Base-by-base conservation (phyloP, 345 rosid species). In the Tarenaya hassleriana region DNA sequence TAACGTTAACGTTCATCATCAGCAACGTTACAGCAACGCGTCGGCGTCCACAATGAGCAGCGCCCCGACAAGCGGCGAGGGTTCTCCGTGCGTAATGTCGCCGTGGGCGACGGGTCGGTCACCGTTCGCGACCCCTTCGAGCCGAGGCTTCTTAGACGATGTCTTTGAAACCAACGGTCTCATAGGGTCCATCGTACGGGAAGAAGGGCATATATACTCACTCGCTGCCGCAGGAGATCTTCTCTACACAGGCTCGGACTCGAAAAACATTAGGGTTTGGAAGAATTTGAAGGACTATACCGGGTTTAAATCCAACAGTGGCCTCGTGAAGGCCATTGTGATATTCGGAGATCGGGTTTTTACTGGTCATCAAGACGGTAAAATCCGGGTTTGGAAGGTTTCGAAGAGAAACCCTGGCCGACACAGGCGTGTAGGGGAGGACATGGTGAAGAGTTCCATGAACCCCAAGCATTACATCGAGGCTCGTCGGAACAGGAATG, bases 201-300 rank as follows among this genome's bases (percentile, higher is more conserved):
- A 78, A 67, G 88, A 76, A 69, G 92, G 92, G 1, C 85, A 84
- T 27, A 60, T 84, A 15, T 84, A 84, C 59, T 84, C 92, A 1
- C 29, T 84, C 32, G 81, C 92, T 1, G 71, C 92, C 11, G 62
- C 47, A 0, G 81, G 88, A 16, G 78, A 78, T 39, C 69, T 84
- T 60, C 60, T 84, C 2, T 84, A 78, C 59, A 84, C 92, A 2
- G 92, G 92, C 0, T 80, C 92, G 0, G 88, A 78, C 34, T 78
- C 87, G 38, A 80, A 73, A 71, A 84, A 84, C 74, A 76, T 84
- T 17, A 77, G 88, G 16, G 85, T 81, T 3, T 84, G 92, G 92
- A 80, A 68, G 68, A 73, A 78, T 37, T 38, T 80, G 60, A 66
- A 75, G 62, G 85, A 84, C 5, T 61, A 74, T 7, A 31, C 83